Evolutionary conservation across 495 filamentous ascomycete genomes (phyloP).

Genomic region (Lophiostoma macrostomum): DNA sequence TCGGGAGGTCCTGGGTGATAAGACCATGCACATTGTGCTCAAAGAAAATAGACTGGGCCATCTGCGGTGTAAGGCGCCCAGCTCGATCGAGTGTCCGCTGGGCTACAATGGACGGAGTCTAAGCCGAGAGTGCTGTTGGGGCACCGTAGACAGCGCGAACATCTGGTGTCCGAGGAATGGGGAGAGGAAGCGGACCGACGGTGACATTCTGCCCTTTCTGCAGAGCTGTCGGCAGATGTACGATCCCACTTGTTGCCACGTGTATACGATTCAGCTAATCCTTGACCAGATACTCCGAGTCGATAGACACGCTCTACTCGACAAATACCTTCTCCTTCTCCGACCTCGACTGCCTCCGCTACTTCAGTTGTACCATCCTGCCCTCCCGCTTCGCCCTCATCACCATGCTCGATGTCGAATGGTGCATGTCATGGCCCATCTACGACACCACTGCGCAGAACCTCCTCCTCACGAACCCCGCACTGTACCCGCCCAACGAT

Average conservation of each 20-base stretch:
- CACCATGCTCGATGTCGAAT: constrained; percentile 12
- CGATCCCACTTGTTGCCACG: neutral
- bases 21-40: constrained; percentile 25
- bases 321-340: constrained; percentile 31
- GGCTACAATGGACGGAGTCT: constrained; percentile 10
- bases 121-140: constrained; percentile 28
- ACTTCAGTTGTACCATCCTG: constrained; percentile 28
- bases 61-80: constrained; percentile 25
- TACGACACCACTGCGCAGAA: constrained; percentile 19
- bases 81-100: constrained; percentile 10
- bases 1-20: constrained; percentile 13
- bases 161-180: constrained; percentile 14
- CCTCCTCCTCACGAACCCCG: constrained; percentile 15
- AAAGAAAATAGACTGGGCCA: constrained; percentile 25
- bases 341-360: constrained; percentile 28
- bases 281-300: constrained; percentile 20
- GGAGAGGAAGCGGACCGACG: constrained; percentile 14
- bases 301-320: constrained; percentile 18
- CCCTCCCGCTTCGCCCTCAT: constrained; percentile 21
- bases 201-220: constrained; percentile 19
- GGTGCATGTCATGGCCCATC: constrained; percentile 23
- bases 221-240: constrained; percentile 24
- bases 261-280: neutral
- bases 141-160: constrained; percentile 20
- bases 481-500: constrained; percentile 25